phyloP scores from a whole-genome alignment of 1,284 basidiomycete genomes.

The Thelephora terrestris region DNA sequence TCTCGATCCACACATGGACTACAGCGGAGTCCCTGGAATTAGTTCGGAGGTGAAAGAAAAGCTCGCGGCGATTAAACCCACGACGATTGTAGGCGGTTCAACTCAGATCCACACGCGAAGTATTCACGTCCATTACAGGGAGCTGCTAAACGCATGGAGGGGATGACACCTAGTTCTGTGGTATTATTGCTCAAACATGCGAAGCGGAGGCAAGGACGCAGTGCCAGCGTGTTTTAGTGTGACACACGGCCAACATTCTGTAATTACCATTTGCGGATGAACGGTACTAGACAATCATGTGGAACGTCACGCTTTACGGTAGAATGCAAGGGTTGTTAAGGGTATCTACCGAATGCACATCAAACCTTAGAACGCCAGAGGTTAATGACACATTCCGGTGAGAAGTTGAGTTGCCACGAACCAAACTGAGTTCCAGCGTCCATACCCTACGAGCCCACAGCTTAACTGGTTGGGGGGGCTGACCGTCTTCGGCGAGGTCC shows the following conservation, averaged over 20 bases:
- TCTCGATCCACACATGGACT: conserved; percentile 66
- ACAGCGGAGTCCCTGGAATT: conserved; percentile 52
- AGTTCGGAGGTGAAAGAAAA: conserved; percentile 71
- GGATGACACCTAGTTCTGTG: conserved; percentile 70
- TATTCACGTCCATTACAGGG: conserved; percentile 36
- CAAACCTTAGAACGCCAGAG: background rate
- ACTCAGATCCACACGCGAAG: background rate
- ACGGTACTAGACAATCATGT: no score
- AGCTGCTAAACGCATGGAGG: conserved; percentile 79
- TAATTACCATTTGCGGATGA: no score
- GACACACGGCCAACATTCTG: no score
- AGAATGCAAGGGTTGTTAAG: background rate
- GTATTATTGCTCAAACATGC: conserved; percentile 57
- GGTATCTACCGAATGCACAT: background rate
- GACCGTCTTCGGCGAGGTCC: conserved; percentile 53
- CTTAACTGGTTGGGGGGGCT: conserved; percentile 56
- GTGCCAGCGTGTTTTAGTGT: no score
- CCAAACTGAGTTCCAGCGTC: conserved; percentile 94
- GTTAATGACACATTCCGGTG: background rate
- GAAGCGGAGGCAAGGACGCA: conserved; percentile 23
- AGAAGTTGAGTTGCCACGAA: conserved; percentile 31
- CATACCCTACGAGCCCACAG: conserved; percentile 98
- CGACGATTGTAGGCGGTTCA: conserved; percentile 49
- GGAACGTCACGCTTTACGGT: no score
- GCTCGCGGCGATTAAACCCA: conserved; percentile 49